These are phyloP conservation scores for Zymoseptoria pseudotritici DNA, from an alignment of 2,329 filamentous ascomycete genomes.

Conservation along the genomic window DNA sequence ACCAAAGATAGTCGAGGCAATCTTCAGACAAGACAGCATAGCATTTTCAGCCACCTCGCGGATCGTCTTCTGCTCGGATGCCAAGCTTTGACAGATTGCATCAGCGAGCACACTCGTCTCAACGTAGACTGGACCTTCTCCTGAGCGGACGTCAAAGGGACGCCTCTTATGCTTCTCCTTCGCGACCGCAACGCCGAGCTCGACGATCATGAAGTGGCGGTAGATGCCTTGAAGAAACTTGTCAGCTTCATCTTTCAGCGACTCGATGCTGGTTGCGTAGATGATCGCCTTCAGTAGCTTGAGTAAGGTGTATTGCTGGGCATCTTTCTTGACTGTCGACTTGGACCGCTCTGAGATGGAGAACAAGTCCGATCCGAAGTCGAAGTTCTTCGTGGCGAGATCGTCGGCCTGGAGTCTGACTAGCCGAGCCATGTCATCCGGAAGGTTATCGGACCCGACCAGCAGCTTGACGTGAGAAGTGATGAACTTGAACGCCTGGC, in stretches of 20 bases:
- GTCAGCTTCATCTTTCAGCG: slow-evolving; percentile 69
- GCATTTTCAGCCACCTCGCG: slow-evolving; percentile 75
- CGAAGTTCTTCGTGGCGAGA: slow-evolving; percentile 62
- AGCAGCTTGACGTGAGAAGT: slow-evolving; percentile 84
- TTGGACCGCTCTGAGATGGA: slow-evolving; percentile 70
- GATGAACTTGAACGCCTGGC: slow-evolving; percentile 81
- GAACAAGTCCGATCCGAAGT: slow-evolving; percentile 63
- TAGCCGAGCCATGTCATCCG: slow-evolving; percentile 78
- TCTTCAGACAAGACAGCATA: slow-evolving; percentile 69
- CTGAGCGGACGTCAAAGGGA: slow-evolving; percentile 74
- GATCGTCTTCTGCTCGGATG: slow-evolving; percentile 73
- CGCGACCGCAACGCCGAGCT: slow-evolving; percentile 77
- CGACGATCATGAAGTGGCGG: slow-evolving; percentile 82
- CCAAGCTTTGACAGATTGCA: slow-evolving; percentile 80
- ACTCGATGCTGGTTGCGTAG: slow-evolving; percentile 68
- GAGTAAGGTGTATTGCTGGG: slow-evolving; percentile 74
- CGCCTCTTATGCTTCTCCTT: slow-evolving; percentile 68
- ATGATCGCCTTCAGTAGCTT: slow-evolving; percentile 84
- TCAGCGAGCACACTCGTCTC: slow-evolving; percentile 84
- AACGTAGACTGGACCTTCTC: slow-evolving; percentile 79
- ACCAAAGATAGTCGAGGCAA: slow-evolving; percentile 68
- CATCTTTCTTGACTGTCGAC: slow-evolving; percentile 79
- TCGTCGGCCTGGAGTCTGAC: slow-evolving; percentile 88
- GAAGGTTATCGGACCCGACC: slow-evolving; percentile 77
- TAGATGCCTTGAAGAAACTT: slow-evolving; percentile 73